Evolutionary conservation across 2,329 filamentous ascomycete species (phyloP), one percentile per base, ranked within the genome.

Genomic region (Thermochaetoides dissita): DNA sequence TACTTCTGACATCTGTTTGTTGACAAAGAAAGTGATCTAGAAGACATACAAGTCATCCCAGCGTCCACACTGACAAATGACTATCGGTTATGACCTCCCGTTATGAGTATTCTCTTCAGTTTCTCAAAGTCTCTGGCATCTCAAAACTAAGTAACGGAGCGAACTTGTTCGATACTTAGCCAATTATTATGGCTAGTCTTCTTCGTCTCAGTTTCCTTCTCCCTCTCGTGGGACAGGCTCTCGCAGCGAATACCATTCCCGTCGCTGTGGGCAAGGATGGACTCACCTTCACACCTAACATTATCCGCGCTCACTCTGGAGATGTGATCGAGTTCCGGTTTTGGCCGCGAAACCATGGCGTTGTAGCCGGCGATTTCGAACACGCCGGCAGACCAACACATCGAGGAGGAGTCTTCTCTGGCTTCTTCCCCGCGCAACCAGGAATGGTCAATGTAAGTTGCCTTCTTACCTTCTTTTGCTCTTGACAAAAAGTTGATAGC

Each of bases 271-370:
- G 51, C 41, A 44, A 41, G 28, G 39, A 30, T 28, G 64, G 64
- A 36, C 62, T 74, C 30, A 55, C 53, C 38, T 76, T 75, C 56
- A 61, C 65, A 38, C 73, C 73, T 1, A 60, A 67, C 46, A 66
- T 63, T 48, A 58, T 73, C 34, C 63, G 62, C 3, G 72, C 71
- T 11, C 55, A 59, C 8, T 44, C 64, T 7, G 72, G 71, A 45
- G 68, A 72, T 46, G 48, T 68, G 4, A 55, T 76, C 44, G 69
- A 75, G 59, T 76, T 67, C 61, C 66, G 70, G 52, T 76, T 69
- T 62, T 66, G 65, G 47, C 64, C 71, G 7, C 53, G 50, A 44
- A 71, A 68, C 58, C 72, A 74, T 63, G 65, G 64, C 11, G 59
- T 75, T 35, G 63, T 60, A 2, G 59, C 65, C 49, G 55, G 55